Evolutionary conservation across 2,329 filamentous ascomycete species (phyloP), one percentile per base, ranked within the genome.

Genomic region (Ceratocystis cacaofunesta): DNA sequence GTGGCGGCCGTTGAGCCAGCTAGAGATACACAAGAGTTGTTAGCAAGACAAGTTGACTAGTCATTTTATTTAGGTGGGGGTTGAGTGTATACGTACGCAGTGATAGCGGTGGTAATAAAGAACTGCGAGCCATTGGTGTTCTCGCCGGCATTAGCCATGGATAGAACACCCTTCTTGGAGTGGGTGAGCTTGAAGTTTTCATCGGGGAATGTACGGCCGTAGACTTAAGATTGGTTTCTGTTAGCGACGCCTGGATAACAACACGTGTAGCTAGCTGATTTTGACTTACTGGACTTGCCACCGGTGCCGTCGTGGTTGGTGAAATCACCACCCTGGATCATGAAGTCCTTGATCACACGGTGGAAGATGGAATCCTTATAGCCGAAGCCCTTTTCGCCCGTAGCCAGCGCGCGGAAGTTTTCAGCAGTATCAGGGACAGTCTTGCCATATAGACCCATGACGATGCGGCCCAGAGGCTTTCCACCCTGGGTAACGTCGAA

Each of bases 101-200:
- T 92, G 72, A 90, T 75, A 73, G 85, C 86, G 70, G 89, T 92
- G 72, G 90, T 94, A 75, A 94, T 92, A 82, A 94, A 94, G 81
- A 94, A 94, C 75, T 94, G 89, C 67, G 87, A 90, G 74, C 89
- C 89, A 74, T 92, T 92, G 80, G 89, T 94, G 77, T 94, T 88
- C 76, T 85, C 83, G 76, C 89, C 89, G 68, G 88, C 84, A 78
- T 92, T 92, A 76, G 88, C 89, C 89, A 90, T 94, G 77, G 87
- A 90, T 70, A 94, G 79, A 63, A 90, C 79, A 72, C 89, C 89
- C 77, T 85, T 87, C 83, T 90, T 91, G 80, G 82, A 84, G 85
- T 95, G 90, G 83, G 91, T 92, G 74, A 92, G 82, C 86, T 94
- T 92, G 83, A 95, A 94, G 87, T 92, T 94, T 85, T 95, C 89